A percentile compares a stretch with the other conserved stretches of the same genome.
Evolutionary conservation across 73 alveolate genomes (phyloP).

Genomic region (Durusdinium trenchii): DNA sequence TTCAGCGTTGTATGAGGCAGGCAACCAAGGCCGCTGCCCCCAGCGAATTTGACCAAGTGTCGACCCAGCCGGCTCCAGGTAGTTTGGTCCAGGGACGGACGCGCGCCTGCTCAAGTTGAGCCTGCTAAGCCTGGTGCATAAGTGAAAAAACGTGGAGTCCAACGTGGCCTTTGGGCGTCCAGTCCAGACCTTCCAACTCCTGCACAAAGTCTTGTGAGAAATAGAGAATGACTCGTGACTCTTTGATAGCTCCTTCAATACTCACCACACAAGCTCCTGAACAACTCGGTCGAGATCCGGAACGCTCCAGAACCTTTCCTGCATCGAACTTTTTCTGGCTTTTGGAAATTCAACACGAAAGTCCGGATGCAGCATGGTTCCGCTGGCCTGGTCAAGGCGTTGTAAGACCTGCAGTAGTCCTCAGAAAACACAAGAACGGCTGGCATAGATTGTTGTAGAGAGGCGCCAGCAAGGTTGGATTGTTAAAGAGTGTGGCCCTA

Average conservation of each 20-base stretch:
- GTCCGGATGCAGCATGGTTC: not conserved
- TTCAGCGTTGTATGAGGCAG: not conserved
- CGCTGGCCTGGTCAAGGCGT: slow-evolving; percentile 74
- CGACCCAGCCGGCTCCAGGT: slow-evolving; percentile 80
- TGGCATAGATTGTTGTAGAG: no score
- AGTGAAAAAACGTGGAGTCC: no score
- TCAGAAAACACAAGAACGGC: not conserved
- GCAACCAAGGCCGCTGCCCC: not conserved
- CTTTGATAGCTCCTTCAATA: not conserved
- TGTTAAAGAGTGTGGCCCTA: no score
- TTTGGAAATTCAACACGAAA: not conserved
- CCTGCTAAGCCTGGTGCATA: no score
- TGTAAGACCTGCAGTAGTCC: slow-evolving; percentile 81
- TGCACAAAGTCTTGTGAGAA: not conserved
- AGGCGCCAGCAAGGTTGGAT: no score
- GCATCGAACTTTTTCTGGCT: not conserved
- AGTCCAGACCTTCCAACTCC: slow-evolving; percentile 59
- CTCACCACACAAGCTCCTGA: not conserved
- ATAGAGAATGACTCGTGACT: not conserved
- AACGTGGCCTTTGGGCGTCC: slow-evolving; percentile 46
- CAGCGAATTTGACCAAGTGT: slow-evolving; percentile 59
- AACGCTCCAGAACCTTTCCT: slow-evolving; percentile 86
- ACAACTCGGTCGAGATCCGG: slow-evolving; percentile 73
- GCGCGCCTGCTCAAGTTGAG: not conserved
- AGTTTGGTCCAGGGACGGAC: not conserved